Conservation (phyloP, 352 stramenopile genomes). For the Thraustotheca clavata region DNA sequence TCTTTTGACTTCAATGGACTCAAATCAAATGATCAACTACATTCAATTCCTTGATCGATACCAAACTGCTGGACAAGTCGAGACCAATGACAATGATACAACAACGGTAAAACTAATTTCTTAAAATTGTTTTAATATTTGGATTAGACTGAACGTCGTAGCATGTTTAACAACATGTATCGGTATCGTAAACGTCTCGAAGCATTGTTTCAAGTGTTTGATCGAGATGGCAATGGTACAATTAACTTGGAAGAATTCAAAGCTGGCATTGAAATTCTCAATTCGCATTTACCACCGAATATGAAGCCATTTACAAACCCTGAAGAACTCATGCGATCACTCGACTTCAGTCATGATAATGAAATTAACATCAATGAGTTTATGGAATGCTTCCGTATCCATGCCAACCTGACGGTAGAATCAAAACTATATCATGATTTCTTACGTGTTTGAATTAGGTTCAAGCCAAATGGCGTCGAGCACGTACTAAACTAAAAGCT, state of each 20-base stretch:
- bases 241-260: slow-evolving; percentile 78
- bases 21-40: slow-evolving; percentile 61
- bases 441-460: slow-evolving; percentile 15
- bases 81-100: not conserved
- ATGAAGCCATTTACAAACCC: slow-evolving; percentile 62
- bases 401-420: slow-evolving; percentile 63
- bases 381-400: slow-evolving; percentile 83
- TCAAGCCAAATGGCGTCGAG: slow-evolving; percentile 80
- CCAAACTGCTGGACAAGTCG: slow-evolving; percentile 9
- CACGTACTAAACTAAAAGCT: slow-evolving; percentile 79
- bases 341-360: slow-evolving; percentile 80
- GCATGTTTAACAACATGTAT: slow-evolving; percentile 71
- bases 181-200: slow-evolving; percentile 69
- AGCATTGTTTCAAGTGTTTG: slow-evolving; percentile 73
- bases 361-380: slow-evolving; percentile 89
- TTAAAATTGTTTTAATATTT: too few species aligned
- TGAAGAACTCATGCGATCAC: slow-evolving; percentile 74
- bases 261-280: slow-evolving; percentile 69
- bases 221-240: slow-evolving; percentile 72
- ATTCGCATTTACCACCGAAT: slow-evolving; percentile 58
- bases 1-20: slow-evolving; percentile 58
- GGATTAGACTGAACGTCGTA: slow-evolving; percentile 29
- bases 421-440: not conserved
- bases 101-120: not conserved
- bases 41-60: slow-evolving; percentile 67